A percentile compares a stretch with the other conserved stretches of the same genome.
These are phyloP conservation scores for Paramarasmius palmivorus DNA, from an alignment of 1,284 basidiomycete species.

Conservation along the genomic window DNA sequence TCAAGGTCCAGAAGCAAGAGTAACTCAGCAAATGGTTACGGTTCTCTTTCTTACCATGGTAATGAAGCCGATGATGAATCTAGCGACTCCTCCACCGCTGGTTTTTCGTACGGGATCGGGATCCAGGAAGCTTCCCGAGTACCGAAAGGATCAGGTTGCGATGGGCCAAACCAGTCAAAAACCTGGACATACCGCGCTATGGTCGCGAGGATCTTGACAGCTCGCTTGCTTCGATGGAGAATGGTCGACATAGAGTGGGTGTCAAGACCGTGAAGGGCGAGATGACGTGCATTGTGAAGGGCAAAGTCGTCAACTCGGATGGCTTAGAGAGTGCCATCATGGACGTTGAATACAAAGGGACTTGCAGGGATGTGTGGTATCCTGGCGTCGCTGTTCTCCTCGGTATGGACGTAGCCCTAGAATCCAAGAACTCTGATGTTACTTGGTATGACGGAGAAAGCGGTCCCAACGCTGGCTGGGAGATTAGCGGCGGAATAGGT, in stretches of 20 bases:
- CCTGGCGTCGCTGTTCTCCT: constrained; percentile 78
- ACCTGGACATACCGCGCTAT: background rate
- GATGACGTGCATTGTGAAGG: constrained; percentile 60
- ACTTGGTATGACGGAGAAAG: constrained; percentile 52
- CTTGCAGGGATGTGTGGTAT: constrained; percentile 75
- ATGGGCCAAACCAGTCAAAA: constrained; percentile 70
- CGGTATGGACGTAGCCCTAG: constrained; percentile 73
- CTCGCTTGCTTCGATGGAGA: constrained; percentile 43
- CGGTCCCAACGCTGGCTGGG: constrained; percentile 50
- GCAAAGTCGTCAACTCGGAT: constrained; percentile 40
- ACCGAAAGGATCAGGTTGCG: constrained; percentile 72
- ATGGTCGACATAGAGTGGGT: constrained; percentile 63
- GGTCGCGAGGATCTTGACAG: constrained; percentile 6
- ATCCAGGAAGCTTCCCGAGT: constrained; percentile 78
- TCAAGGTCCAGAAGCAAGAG: constrained; percentile 16
- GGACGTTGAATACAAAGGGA: constrained; percentile 68
- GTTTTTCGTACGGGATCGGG: constrained; percentile 59
- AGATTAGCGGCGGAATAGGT: constrained; percentile 59
- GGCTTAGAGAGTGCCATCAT: constrained; percentile 63
- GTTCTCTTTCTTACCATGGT: constrained; percentile 60
- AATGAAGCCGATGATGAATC: constrained; percentile 77
- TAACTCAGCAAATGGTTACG: constrained; percentile 43
- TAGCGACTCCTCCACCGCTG: constrained; percentile 65
- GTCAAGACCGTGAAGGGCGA: constrained; percentile 66
- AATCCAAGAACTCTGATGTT: constrained; percentile 65